Conservation (phyloP, 2,329 filamentous ascomycete genomes). For the Aureobasidium subglaciale region DNA sequence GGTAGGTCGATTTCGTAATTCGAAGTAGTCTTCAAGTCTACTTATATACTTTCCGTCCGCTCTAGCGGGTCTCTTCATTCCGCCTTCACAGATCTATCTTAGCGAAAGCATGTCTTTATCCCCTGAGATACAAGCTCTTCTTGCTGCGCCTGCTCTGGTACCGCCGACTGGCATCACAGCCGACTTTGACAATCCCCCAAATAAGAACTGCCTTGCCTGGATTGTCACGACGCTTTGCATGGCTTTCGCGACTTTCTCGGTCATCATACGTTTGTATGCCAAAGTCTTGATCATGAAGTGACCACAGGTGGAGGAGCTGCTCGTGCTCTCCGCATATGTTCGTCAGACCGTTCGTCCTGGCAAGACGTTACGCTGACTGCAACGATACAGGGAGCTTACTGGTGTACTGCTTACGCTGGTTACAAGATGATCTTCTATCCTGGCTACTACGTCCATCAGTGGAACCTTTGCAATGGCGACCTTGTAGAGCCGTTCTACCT, state of each 20-base stretch:
- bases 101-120: neutral
- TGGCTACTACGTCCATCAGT: constrained; percentile 2
- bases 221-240: neutral
- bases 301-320: neutral
- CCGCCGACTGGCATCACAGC: neutral
- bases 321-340: constrained; percentile 1
- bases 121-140: neutral
- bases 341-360: neutral
- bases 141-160: neutral
- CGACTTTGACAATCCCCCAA: neutral
- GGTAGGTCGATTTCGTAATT: too few relatives aligned
- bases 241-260: neutral
- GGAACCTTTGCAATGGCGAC: neutral
- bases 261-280: neutral
- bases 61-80: too few relatives aligned
- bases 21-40: too few relatives aligned
- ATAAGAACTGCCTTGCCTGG: neutral
- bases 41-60: too few relatives aligned
- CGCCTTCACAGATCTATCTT: too few relatives aligned
- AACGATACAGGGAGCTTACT: neutral
- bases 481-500: neutral
- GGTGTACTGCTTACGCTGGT: neutral
- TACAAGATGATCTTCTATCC: neutral
- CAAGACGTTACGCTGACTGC: too few relatives aligned
- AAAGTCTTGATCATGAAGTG: neutral